Evolutionary conservation across 1,284 basidiomycete genomes (phyloP), one percentile per base, ranked within the genome.

Genomic region (Rhodofomes roseus): DNA sequence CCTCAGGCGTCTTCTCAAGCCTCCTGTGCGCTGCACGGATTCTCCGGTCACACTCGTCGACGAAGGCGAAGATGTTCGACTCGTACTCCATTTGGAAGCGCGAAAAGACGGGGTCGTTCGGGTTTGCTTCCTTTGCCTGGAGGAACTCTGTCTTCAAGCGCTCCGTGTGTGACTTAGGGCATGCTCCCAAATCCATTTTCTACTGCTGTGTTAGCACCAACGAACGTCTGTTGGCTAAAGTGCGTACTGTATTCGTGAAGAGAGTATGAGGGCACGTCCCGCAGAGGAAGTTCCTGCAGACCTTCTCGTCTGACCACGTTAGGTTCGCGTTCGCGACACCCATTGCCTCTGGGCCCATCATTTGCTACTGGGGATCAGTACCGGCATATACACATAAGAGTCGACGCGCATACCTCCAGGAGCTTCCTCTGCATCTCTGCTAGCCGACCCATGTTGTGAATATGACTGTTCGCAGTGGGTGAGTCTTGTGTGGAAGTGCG

Each of bases 161-260:
- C 68, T 97, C 94, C 7, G 93, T 94, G 74, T 99, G 97, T 22
- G 95, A 94, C 73, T 96, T 96, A 3, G 97, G 95, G 74, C 97
- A 99, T 57, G 96, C 91, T 25, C 97, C 97, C 12, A 99, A 81
- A 76, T 99, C 97, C 93, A 99, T 99, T 96, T 98, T 98, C 96
- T 98, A 70, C 12, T 2, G 12, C 27, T 4, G 55, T 27, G 50
- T 61, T 34, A 57, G 55, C 34, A 54, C 11, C 37, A 39, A 23
- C 4, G 51, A 34, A 14, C 2, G 23, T 14, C 2, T 1, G n/a
- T 7, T 20, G 4, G 31, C 6, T 23, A 27, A 22, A 36, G 23
- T 12, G 25, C 93, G 69, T 66, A 98, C 96, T 1, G 97, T 99
- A 74, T 99, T 99, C 54, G 95, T 97, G 76, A 99, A 99, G 44